Conservation (phyloP, 2,329 filamentous ascomycete genomes). For the Cytospora mali region DNA sequence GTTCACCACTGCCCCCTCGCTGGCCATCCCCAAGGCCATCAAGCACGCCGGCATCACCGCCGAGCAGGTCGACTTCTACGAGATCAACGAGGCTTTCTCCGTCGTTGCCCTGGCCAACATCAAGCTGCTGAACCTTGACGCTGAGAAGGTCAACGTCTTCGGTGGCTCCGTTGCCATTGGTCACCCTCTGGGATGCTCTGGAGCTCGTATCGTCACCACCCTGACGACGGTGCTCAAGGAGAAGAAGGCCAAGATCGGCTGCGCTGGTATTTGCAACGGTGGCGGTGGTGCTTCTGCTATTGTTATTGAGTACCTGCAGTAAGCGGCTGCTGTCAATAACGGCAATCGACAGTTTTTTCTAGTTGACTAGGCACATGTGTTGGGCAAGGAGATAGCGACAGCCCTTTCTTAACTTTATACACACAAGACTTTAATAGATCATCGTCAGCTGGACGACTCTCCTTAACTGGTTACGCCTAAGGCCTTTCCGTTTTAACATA, state of each 20-base stretch:
- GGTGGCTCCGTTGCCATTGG: conserved; percentile 95
- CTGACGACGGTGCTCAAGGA: conserved; percentile 85
- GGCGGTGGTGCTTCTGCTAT: conserved; percentile 93
- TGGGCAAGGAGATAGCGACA: not conserved
- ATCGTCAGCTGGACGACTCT: not conserved
- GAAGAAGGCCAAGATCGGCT: conserved; percentile 91
- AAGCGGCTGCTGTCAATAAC: conserved; percentile 34
- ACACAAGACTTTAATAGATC: not conserved
- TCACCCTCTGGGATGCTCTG: conserved; percentile 91
- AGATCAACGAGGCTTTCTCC: conserved; percentile 99
- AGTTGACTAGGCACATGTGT: not conserved
- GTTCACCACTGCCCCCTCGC: conserved; percentile 91
- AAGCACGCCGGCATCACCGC: conserved; percentile 86
- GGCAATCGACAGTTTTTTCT: not conserved
- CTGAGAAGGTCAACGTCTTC: conserved; percentile 92
- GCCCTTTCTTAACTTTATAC: not conserved
- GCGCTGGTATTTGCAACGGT: conserved; percentile 96
- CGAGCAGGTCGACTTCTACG: conserved; percentile 84
- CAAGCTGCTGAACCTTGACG: conserved; percentile 78
- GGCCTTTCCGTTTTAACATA: not conserved
- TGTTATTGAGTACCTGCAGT: conserved; percentile 77
- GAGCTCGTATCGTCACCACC: conserved; percentile 90
- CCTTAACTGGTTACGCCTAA: not conserved
- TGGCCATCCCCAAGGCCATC: conserved; percentile 96
- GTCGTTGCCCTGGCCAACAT: conserved; percentile 96